Base-by-base conservation (phyloP, 2,329 filamentous ascomycete species). In the Coleophoma crateriformis region DNA sequence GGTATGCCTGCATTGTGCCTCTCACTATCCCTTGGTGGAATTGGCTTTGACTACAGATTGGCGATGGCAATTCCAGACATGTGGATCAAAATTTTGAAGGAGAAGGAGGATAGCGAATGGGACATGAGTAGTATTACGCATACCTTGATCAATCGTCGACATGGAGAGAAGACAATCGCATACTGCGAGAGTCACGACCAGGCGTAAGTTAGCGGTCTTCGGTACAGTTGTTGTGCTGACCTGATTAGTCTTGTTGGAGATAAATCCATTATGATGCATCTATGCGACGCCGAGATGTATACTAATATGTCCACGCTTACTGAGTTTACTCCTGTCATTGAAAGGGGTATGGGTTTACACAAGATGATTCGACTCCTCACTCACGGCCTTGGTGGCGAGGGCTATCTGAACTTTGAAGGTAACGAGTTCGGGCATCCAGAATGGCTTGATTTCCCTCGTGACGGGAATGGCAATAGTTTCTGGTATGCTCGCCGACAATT, bases 381-480 rank as follows among this genome's bases (percentile, higher is more conserved):
- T 1, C 92, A 99, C 66, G 81, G 78, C 39, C 80, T 99, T 14
- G 94, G 94, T 51, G 94, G 94, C 49, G 94, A 99, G 70, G 94
- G 92, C 37, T 99, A 96, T 65, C 86, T 99, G 47, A 99, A 97
- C 73, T 99, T 99, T 61, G 91, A 96, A 71, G 94, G 94, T 53
- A 99, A 99, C 69, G 94, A 99, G 69, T 99, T 99, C 64, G 94
- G 94, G 1, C 94, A 99, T 66, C 94, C 94, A 0, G 94, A 99
- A 70, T 99, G 94, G 94, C 87, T 99, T 37, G 94, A 99, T 68
- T 99, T 99, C 70, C 94, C 94, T 4, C 88, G 94, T 46, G 90
- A 85, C 62, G 94, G 94, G 51, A 96, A 96, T 71, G 73, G 84
- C 63, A 95, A 96, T 71, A 94, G 88, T 42, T 96, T 91, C 76